These are phyloP conservation scores for Hypholoma fasciculare DNA, from an alignment of 768 basidiomycete species.

Conservation along the genomic window DNA sequence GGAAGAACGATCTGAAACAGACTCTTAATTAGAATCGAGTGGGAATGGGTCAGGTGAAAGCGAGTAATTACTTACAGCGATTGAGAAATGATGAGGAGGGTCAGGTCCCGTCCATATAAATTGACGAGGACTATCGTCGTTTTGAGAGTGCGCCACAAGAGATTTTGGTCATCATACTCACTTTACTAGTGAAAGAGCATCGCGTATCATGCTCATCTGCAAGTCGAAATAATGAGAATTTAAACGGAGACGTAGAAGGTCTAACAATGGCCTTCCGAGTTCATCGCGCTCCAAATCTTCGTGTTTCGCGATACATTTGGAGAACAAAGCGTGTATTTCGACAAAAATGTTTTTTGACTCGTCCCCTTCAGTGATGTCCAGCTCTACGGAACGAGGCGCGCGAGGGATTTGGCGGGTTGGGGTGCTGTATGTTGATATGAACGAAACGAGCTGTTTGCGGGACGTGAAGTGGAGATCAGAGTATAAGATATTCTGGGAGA, in stretches of 20 bases:
- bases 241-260: slow-evolving; percentile 22
- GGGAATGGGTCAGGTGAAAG: no score
- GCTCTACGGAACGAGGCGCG: slow-evolving; percentile 17
- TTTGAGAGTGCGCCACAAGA: not conserved
- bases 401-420: slow-evolving; percentile 6
- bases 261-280: slow-evolving; percentile 21
- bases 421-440: slow-evolving; percentile 14
- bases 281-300: slow-evolving; percentile 18
- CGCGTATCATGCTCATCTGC: slow-evolving; percentile 21
- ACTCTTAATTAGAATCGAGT: no score
- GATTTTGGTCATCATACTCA: slow-evolving; percentile 7
- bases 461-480: slow-evolving; percentile 20
- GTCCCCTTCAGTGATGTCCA: slow-evolving; percentile 16
- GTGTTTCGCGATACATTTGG: slow-evolving; percentile 8
- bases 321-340: slow-evolving; percentile 18
- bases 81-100: slow-evolving; percentile 61
- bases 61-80: slow-evolving; percentile 45
- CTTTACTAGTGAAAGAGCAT: slow-evolving; percentile 27
- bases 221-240: slow-evolving; percentile 25
- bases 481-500: slow-evolving; percentile 18
- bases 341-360: slow-evolving; percentile 13
- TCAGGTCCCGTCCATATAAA: slow-evolving; percentile 65
- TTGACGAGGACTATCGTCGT: slow-evolving; percentile 35
- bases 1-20: slow-evolving; percentile 40
- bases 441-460: slow-evolving; percentile 16